Evolutionary conservation across 2,329 filamentous ascomycete species (phyloP), one percentile per base, ranked within the genome.

Genomic region (Neonectria magnoliae): DNA sequence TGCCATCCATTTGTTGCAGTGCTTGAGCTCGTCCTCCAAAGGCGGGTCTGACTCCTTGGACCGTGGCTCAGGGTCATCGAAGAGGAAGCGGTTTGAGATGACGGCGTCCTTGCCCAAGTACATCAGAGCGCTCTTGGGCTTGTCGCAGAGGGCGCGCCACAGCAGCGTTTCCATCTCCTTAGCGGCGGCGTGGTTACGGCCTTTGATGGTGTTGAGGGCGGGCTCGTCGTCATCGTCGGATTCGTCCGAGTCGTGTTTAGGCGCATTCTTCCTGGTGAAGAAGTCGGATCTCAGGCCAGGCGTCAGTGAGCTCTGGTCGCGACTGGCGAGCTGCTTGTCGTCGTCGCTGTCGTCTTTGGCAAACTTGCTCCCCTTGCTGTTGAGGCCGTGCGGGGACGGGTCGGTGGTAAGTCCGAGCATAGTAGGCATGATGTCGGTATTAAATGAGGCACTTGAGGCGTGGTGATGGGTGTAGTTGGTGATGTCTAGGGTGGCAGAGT

Each of bases 131-230:
- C 57, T 64, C 63, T 73, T 74, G 58, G 72, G 72, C 65, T 74
- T 74, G 63, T 74, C 72, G 67, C 72, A 74, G 20, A 74, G 72
- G 31, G 72, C 72, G 48, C 72, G 72, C 72, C 72, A 74, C 57
- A 74, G 68, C 18, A 74, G 70, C 27, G 72, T 74, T 62, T 74
- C 72, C 72, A 74, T 74, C 64, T 74, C 72, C 55, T 73, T 74
- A 9, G 68, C 72, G 22, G 72, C 72, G 16, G 67, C 60, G 52
- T 67, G 68, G 58, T 74, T 74, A 5, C 72, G 72, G 36, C 71
- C 72, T 62, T 73, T 74, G 65, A 74, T 74, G 5, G 72, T 74
- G 42, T 74, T 73, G 52, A 70, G 65, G 45, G 74, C 69, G 3
- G 71, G 72, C 4, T 74, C 72, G 3, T 64, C 53, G 55, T 68